Conservation (phyloP, 1,139 yeast genomes). For the Kodamaea ohmeri region DNA sequence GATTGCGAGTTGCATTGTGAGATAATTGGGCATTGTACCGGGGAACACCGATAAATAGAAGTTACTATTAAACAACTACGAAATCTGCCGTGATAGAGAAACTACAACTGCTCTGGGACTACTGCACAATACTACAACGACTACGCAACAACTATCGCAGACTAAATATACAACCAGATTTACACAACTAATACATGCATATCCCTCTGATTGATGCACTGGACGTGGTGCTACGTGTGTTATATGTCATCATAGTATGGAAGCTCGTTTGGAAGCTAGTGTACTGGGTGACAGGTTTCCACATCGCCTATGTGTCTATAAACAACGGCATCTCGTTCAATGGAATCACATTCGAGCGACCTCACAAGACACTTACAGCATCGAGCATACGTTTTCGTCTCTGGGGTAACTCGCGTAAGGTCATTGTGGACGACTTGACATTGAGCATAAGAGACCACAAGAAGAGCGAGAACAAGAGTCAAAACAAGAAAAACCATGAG, state of each 20-base stretch:
- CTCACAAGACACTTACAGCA: constrained; percentile 16
- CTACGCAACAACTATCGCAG: too few species aligned
- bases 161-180: too few species aligned
- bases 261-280: constrained; percentile 27
- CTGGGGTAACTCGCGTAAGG: constrained; percentile 40
- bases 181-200: not conserved
- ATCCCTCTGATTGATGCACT: not conserved
- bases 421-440: constrained; percentile 21
- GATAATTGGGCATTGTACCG: too few species aligned
- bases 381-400: constrained; percentile 33
- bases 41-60: too few species aligned
- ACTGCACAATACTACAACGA: too few species aligned
- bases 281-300: constrained; percentile 33
- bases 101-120: too few species aligned
- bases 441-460: constrained; percentile 2
- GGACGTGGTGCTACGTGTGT: constrained; percentile 11
- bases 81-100: too few species aligned
- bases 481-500: not conserved
- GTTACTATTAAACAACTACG: too few species aligned
- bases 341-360: constrained; percentile 23
- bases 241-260: constrained; percentile 20
- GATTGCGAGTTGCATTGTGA: too few species aligned
- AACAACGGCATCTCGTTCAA: constrained; percentile 44
- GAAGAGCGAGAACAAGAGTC: not conserved
- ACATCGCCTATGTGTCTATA: constrained; percentile 31